Percentiles rank a stretch among this genome's conserved stretches.
phyloP scores from a whole-genome alignment of 2,329 filamentous ascomycete species.

The Corinectria fuckeliana region DNA sequence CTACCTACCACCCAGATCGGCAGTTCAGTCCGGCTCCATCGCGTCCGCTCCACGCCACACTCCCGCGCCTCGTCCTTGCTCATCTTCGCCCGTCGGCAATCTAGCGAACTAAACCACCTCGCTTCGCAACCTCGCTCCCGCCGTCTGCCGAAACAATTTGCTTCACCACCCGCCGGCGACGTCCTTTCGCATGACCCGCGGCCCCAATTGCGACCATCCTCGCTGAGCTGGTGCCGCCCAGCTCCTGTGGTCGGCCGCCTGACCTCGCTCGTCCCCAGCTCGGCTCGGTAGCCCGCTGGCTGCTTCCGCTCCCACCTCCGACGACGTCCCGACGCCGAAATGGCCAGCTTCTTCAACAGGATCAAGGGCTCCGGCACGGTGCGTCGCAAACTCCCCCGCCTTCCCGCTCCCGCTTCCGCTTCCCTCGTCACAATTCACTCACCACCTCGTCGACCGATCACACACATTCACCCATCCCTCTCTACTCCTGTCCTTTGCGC shows the following conservation, averaged over 20 bases:
- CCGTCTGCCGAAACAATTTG: conserved; percentile 9
- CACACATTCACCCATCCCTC: conserved; percentile 1
- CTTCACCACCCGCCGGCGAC: conserved; percentile 11
- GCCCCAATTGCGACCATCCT: conserved; percentile 34
- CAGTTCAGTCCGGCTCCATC: conserved; percentile 30
- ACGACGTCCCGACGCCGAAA: conserved; percentile 42
- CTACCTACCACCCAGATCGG: conserved; percentile 25
- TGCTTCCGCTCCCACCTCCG: conserved; percentile 19
- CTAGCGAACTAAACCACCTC: conserved; percentile 22
- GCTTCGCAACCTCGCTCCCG: conserved; percentile 8
- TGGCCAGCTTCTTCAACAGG: conserved; percentile 66
- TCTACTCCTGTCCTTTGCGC: conserved; percentile 18
- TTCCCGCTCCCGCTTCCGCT: conserved; percentile 6
- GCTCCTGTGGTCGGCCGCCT: conserved; percentile 42
- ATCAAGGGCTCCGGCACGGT: conserved; percentile 63
- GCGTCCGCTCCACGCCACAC: conserved; percentile 37
- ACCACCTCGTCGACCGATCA: conserved; percentile 31
- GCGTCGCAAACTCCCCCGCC: conserved; percentile 43
- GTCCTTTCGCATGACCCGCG: conserved; percentile 36
- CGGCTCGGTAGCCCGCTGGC: conserved; percentile 29
- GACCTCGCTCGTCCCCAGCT: conserved; percentile 28
- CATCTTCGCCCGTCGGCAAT: conserved; percentile 20
- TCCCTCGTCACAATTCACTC: conserved; percentile 4
- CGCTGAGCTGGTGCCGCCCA: conserved; percentile 45
- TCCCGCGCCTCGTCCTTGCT: conserved; percentile 34